Evolutionary conservation across 2,329 filamentous ascomycete genomes (phyloP).

Genomic region (Leptodontidium sp.): DNA sequence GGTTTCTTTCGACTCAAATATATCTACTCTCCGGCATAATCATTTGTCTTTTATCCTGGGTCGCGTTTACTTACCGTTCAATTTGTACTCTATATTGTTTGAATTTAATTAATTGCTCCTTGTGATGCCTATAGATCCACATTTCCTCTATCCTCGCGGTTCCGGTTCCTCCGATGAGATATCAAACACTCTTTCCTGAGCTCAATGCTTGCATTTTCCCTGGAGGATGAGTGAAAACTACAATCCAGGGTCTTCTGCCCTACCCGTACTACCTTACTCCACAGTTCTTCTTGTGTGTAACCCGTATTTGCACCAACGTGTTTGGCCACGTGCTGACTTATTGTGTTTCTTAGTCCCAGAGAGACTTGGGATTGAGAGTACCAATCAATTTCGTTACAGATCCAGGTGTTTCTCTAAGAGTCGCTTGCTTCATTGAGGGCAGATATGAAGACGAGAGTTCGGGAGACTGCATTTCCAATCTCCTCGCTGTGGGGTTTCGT

Average conservation of each 20-base stretch:
- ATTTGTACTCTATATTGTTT: neutral
- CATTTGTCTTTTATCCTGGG: neutral
- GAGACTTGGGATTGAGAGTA: slow-evolving; percentile 65
- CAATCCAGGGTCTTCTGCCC: slow-evolving; percentile 48
- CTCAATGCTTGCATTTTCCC: slow-evolving; percentile 20
- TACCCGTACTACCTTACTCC: slow-evolving; percentile 46
- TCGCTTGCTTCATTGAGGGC: slow-evolving; percentile 64
- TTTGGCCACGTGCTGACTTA: slow-evolving; percentile 24
- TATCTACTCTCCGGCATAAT: neutral
- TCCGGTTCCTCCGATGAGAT: slow-evolving; percentile 33
- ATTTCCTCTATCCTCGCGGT: neutral
- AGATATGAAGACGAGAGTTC: slow-evolving; percentile 61
- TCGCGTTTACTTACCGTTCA: neutral
- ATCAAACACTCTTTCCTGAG: slow-evolving; percentile 19
- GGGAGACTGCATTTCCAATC: slow-evolving; percentile 66
- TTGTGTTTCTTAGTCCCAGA: slow-evolving; percentile 56
- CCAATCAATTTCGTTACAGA: slow-evolving; percentile 69
- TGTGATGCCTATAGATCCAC: neutral
- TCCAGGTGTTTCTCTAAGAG: slow-evolving; percentile 62
- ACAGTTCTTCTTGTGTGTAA: slow-evolving; percentile 41
- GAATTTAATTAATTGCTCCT: neutral
- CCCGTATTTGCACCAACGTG: neutral
- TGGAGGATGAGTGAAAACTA: slow-evolving; percentile 52
- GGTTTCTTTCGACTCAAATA: neutral
- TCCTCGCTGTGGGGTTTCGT: slow-evolving; percentile 66